phyloP scores from a whole-genome alignment of 2,329 filamentous ascomycete species.

The Geosmithia flava region DNA sequence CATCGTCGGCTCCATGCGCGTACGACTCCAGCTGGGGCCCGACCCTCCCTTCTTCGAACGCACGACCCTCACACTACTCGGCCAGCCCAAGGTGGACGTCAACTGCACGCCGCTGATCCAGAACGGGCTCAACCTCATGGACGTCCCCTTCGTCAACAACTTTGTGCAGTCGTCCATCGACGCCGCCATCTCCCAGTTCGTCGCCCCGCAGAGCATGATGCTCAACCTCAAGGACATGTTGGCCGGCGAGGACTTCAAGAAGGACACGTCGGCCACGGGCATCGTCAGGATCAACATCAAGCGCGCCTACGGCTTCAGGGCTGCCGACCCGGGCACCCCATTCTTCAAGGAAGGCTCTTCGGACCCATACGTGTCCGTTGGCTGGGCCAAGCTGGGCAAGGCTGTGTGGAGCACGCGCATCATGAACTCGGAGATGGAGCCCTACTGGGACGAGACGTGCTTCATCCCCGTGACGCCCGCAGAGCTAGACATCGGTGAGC shows the following conservation, averaged over 20 bases:
- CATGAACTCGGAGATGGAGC: slow-evolving; percentile 51
- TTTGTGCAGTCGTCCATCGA: slow-evolving; percentile 67
- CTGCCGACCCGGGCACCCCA: slow-evolving; percentile 52
- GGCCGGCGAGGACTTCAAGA: slow-evolving; percentile 67
- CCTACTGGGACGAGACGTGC: slow-evolving; percentile 58
- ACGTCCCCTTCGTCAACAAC: slow-evolving; percentile 60
- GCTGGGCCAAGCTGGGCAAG: slow-evolving; percentile 68
- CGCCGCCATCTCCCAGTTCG: slow-evolving; percentile 62
- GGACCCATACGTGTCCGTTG: slow-evolving; percentile 60
- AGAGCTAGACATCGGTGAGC: slow-evolving; percentile 61
- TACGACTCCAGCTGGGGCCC: slow-evolving; percentile 60
- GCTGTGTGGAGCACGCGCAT: slow-evolving; percentile 49
- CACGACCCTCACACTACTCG: slow-evolving; percentile 62
- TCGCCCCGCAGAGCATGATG: slow-evolving; percentile 63
- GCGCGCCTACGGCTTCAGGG: slow-evolving; percentile 57
- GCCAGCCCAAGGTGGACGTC: slow-evolving; percentile 60
- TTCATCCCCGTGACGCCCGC: slow-evolving; percentile 58
- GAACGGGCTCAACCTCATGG: slow-evolving; percentile 60
- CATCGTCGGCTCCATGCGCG: slow-evolving; percentile 55
- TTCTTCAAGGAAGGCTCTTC: slow-evolving; percentile 47
- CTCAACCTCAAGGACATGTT: slow-evolving; percentile 68
- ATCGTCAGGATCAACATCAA: slow-evolving; percentile 56
- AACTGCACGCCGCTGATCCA: slow-evolving; percentile 60
- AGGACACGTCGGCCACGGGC: slow-evolving; percentile 54
- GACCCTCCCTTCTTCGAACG: slow-evolving; percentile 69